Evolutionary conservation across 2,329 filamentous ascomycete species (phyloP).

Genomic region (Sclerotinia trifoliorum): DNA sequence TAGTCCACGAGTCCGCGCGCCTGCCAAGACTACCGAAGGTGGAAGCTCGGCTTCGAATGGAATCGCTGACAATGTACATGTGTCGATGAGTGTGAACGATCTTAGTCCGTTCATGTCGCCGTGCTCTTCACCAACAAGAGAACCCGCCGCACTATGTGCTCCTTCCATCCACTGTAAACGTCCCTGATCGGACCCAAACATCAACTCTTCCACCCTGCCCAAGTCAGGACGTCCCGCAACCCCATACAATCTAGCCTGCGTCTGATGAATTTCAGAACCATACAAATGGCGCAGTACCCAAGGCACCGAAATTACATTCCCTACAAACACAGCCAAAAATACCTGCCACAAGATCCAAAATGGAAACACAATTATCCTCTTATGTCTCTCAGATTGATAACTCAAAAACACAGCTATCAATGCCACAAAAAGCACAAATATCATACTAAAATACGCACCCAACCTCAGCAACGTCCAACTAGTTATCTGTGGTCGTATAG

Average conservation of each 20-base stretch:
- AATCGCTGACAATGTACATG: constrained; percentile 37
- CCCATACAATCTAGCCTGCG: constrained; percentile 33
- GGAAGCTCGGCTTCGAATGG: constrained; percentile 38
- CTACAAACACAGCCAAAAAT: constrained; percentile 15
- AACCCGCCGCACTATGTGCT: constrained; percentile 8
- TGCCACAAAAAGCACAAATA: background rate
- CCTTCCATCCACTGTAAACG: constrained; percentile 33
- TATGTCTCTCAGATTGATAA: too few species aligned
- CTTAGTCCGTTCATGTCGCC: background rate
- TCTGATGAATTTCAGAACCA: constrained; percentile 33
- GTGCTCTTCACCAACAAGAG: background rate
- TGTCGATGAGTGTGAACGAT: constrained; percentile 41
- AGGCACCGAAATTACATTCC: constrained; percentile 27
- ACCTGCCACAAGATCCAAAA: background rate
- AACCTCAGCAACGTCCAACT: background rate
- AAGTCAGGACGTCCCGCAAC: constrained; percentile 37
- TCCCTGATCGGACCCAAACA: constrained; percentile 34
- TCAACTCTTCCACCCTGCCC: constrained; percentile 31
- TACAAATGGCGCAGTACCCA: constrained; percentile 30
- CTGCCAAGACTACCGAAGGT: constrained; percentile 37
- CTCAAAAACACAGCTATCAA: background rate
- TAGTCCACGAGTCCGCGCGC: constrained; percentile 40
- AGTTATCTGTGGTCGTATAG: background rate
- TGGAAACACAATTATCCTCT: too few species aligned
- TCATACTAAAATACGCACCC: background rate